Evolutionary conservation across 2,329 filamentous ascomycete species (phyloP), one percentile per base, ranked within the genome.

Genomic region (Aaosphaeria arxii): DNA sequence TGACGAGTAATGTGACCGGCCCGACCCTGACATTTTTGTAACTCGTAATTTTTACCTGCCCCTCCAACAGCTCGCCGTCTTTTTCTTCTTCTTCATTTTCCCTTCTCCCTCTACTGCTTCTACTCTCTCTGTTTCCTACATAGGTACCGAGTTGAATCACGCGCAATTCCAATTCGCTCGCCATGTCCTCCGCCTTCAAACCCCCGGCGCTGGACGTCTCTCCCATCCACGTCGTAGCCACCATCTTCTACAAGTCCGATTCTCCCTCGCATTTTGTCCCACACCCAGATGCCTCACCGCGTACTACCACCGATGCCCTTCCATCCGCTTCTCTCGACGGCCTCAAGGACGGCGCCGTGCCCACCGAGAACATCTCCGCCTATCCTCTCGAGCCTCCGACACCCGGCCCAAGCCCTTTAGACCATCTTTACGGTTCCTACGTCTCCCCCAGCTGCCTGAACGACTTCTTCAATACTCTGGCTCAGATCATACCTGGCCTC

Each of bases 401-500:
- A 11, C 77, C 75, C 1, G 78, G 79, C 49, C 77, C 78, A 5
- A 76, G 79, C 48, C 77, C 77, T 28, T 67, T 80, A 36, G 78
- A 81, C 57, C 78, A 80, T 58, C 66, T 81, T 13, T 81, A 81
- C 56, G 78, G 78, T 7, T 74, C 73, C 7, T 80, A 76, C 53
- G 72, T 82, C 41, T 78, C 75, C 46, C 77, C 80, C 62, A 64
- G 78, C 54, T 81, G 79, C 61, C 68, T 81, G 50, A 79, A 77
- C 31, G 78, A 80, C 57, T 82, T 81, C 67, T 71, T 78, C 51
- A 74, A 77, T 48, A 77, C 75, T 11, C 67, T 82, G 42, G 71
- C 78, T 50, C 64, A 70, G 31, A 70, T 79, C 7, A 71, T 77
- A 11, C 75, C 77, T 2, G 74, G 75, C 3, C 74, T 79, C 38